Percentiles rank a stretch among this genome's conserved stretches.
Conservation (phyloP, 768 basidiomycete genomes). For the Tulasnella sp. region DNA sequence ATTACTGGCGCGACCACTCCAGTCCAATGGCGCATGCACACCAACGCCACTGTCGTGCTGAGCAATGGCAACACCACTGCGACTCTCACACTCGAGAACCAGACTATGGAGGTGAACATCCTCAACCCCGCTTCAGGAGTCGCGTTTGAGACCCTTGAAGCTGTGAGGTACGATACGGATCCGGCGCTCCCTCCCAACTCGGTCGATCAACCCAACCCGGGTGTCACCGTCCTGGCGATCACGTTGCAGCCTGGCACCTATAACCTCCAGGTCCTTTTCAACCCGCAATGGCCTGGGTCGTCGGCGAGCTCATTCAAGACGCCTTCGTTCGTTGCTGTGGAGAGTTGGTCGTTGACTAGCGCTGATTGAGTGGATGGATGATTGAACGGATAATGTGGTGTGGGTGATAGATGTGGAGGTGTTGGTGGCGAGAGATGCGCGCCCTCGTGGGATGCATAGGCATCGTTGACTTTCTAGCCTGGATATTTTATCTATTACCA, state of each 20-base stretch:
- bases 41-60: conserved; percentile 69
- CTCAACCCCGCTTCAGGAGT: conserved; percentile 58
- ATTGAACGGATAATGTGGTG: not conserved
- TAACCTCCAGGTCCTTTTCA: conserved; percentile 77
- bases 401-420: no score
- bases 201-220: conserved; percentile 63
- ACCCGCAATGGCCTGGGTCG: conserved; percentile 81
- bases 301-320: conserved; percentile 49
- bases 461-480: no score
- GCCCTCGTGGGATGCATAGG: no score
- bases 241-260: conserved; percentile 52
- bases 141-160: conserved; percentile 42
- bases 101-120: conserved; percentile 55
- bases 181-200: conserved; percentile 46
- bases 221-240: conserved; percentile 71
- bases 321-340: conserved; percentile 59
- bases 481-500: no score
- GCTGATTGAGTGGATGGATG: conserved; percentile 36
- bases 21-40: conserved; percentile 89
- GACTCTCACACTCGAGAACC: conserved; percentile 57
- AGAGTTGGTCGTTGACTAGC: conserved; percentile 66
- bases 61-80: conserved; percentile 46
- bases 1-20: conserved; percentile 41
- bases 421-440: no score
- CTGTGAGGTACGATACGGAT: conserved; percentile 49